phyloP scores from a whole-genome alignment of 305 asterid genomes.

The Solanum hybrid region DNA sequence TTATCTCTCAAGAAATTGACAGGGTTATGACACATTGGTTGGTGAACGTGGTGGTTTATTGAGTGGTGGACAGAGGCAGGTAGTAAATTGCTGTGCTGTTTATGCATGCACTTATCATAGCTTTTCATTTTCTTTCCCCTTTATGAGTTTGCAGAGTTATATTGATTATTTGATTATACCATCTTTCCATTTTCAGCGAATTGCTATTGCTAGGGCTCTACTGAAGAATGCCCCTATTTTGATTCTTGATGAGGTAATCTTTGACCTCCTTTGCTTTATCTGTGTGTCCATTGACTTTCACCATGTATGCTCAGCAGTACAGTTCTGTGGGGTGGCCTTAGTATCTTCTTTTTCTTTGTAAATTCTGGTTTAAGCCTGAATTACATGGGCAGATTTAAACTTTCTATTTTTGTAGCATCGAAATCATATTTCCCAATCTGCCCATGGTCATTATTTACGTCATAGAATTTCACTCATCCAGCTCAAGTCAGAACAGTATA shows the following conservation, averaged over 20 bases:
- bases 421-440: not conserved
- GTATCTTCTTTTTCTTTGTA: not conserved
- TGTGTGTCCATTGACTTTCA: not conserved
- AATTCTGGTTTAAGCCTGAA: not conserved
- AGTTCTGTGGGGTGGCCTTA: not conserved
- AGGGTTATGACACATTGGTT: conserved; percentile 91
- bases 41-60: conserved; percentile 96
- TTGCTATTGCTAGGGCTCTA: conserved; percentile 93
- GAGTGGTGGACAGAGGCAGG: conserved; percentile 99
- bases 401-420: not conserved
- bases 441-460: not conserved
- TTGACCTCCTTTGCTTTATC: not conserved
- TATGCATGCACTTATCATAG: not conserved
- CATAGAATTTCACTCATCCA: not conserved
- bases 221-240: conserved; percentile 88
- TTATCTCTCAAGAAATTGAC: conserved; percentile 2
- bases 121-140: not conserved
- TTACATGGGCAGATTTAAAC: not conserved
- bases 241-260: conserved; percentile 79
- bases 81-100: conserved; percentile 8
- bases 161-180: conserved; percentile 1
- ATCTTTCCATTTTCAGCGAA: conserved; percentile 41
- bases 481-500: not conserved
- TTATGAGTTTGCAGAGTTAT: not conserved
- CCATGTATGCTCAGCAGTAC: not conserved